Evolutionary conservation across 768 basidiomycete species (phyloP).

Genomic region (Russula emetica): DNA sequence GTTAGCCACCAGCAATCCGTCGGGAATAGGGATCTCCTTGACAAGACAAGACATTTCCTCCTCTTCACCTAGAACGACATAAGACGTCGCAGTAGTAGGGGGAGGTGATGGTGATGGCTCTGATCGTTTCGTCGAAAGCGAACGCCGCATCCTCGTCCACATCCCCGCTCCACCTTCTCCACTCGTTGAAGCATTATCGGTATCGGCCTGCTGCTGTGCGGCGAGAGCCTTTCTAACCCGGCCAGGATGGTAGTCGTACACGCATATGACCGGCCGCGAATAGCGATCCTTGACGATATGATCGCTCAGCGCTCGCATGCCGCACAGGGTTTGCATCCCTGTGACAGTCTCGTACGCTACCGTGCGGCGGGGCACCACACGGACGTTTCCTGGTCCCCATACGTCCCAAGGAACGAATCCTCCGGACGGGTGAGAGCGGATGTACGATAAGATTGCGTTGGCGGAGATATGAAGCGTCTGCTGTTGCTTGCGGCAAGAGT

Average conservation of each 20-base stretch:
- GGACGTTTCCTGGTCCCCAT: background rate
- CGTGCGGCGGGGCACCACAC: background rate
- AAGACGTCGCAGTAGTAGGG: background rate
- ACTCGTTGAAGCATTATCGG: background rate
- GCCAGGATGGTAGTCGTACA: slow-evolving; percentile 10
- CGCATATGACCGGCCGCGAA: slow-evolving; percentile 4
- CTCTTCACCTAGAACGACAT: background rate
- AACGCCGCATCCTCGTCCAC: background rate
- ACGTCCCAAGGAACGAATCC: background rate
- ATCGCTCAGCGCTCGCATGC: slow-evolving; percentile 6
- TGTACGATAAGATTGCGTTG: slow-evolving; percentile 1
- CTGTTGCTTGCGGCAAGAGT: background rate
- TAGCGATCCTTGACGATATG: slow-evolving; percentile 4
- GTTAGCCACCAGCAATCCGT: background rate
- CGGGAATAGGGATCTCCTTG: slow-evolving; percentile 10
- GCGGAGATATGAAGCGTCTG: slow-evolving; percentile 2
- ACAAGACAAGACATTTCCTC: slow-evolving; percentile 3
- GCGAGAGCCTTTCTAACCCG: slow-evolving; percentile 1
- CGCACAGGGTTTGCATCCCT: slow-evolving; percentile 4
- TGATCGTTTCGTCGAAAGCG: background rate
- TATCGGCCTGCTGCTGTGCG: background rate
- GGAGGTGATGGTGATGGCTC: background rate
- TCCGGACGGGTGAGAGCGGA: background rate
- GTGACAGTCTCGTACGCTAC: background rate
- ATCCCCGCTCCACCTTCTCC: background rate